Percentiles rank a stretch among this genome's conserved stretches.
Conservation (phyloP, 208 protist genomes). For the Wallacemonas collosoma region DNA sequence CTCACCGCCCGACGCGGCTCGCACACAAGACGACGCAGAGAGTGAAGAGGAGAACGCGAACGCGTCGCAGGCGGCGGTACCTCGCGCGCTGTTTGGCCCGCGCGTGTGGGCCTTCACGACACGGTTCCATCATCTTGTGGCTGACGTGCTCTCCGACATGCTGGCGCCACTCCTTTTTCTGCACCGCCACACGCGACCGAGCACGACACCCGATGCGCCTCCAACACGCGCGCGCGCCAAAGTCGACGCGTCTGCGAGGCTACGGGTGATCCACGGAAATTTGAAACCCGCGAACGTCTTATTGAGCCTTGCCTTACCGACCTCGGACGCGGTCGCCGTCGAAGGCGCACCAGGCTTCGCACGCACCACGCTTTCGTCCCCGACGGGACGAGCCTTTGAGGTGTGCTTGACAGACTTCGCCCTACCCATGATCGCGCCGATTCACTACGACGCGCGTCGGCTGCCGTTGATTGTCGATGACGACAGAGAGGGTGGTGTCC, state of each 20-base stretch:
- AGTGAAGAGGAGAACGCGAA: no score
- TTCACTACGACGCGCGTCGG: slow-evolving; percentile 25
- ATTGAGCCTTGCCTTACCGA: slow-evolving; percentile 14
- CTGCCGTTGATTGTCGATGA: slow-evolving; percentile 8
- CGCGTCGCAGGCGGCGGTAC: no score
- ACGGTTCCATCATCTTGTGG: not conserved
- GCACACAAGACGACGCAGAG: no score
- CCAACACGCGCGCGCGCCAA: not conserved
- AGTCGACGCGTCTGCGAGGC: not conserved
- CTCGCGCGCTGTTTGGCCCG: not conserved
- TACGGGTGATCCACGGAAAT: slow-evolving; percentile 44
- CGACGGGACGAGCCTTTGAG: slow-evolving; percentile 4
- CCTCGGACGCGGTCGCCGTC: not conserved
- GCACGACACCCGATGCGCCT: not conserved
- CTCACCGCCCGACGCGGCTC: not conserved
- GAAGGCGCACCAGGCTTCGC: not conserved
- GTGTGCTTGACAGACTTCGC: slow-evolving; percentile 27
- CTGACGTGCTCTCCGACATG: slow-evolving; percentile 24
- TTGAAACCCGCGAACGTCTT: slow-evolving; percentile 63
- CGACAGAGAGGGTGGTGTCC: no score
- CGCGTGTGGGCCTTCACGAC: not conserved
- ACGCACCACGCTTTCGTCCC: not conserved
- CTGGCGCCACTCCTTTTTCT: slow-evolving; percentile 22
- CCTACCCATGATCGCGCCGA: slow-evolving; percentile 17
- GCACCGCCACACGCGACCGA: slow-evolving; percentile 10